Evolutionary conservation across 1,284 basidiomycete species (phyloP).

Genomic region (Grifola frondosa): DNA sequence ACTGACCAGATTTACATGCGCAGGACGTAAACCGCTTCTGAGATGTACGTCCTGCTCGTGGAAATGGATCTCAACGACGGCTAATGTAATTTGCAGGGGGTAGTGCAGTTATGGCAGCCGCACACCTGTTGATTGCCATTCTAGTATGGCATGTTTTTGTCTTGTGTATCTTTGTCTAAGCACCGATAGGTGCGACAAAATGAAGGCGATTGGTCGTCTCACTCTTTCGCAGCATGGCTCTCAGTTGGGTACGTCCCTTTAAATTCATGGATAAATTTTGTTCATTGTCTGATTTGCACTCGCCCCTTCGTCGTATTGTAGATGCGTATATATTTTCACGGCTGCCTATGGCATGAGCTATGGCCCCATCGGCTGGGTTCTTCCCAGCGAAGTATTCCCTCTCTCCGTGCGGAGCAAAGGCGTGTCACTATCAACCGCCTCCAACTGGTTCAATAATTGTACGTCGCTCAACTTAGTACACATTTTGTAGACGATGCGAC

Average conservation of each 20-base stretch:
- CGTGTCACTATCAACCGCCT: conserved; percentile 80
- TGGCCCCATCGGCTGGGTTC: conserved; percentile 85
- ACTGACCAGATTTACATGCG: neutral
- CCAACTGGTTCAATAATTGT: conserved; percentile 85
- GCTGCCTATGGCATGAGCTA: conserved; percentile 81
- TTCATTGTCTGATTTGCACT: conserved; percentile 8
- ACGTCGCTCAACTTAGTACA: conserved; percentile 21
- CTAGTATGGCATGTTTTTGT: conserved; percentile 44
- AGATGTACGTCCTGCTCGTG: conserved; percentile 37
- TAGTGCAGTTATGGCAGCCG: conserved; percentile 66
- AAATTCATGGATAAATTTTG: conserved; percentile 1
- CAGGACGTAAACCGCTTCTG: conserved; percentile 65
- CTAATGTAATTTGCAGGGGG: conserved; percentile 44
- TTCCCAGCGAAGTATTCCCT: conserved; percentile 83
- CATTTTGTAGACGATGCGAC: conserved; percentile 13
- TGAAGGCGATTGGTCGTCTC: conserved; percentile 53
- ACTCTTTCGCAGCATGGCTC: conserved; percentile 59
- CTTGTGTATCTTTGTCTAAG: conserved; percentile 1
- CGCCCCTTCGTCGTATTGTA: conserved; percentile 29
- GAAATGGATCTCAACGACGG: neutral
- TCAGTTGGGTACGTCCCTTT: conserved; percentile 54
- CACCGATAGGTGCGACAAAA: conserved; percentile 46
- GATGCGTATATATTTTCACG: conserved; percentile 77
- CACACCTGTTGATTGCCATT: conserved; percentile 71
- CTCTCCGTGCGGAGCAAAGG: conserved; percentile 84